Percentiles rank a stretch among this genome's conserved stretches.
phyloP scores from a whole-genome alignment of 805 yeast species.

The Pichia membranifaciens region DNA sequence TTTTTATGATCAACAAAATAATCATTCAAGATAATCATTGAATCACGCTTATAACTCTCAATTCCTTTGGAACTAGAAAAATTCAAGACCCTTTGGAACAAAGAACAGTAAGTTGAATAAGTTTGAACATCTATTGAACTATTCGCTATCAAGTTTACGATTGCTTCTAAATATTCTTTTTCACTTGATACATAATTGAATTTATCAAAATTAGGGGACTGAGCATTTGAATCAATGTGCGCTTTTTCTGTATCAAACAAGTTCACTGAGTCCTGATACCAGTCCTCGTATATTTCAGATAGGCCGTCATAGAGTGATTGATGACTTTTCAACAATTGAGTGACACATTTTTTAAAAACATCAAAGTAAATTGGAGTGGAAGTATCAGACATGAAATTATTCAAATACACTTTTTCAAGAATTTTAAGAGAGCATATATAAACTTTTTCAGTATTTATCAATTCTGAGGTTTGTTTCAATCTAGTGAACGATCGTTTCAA shows the following conservation, averaged over 20 bases:
- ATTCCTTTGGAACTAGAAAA: conserved; percentile 22
- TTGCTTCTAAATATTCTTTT: conserved; percentile 14
- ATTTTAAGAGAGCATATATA: conserved; percentile 42
- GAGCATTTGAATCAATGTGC: conserved; percentile 3
- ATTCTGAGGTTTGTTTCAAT: conserved; percentile 36
- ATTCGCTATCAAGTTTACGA: conserved; percentile 17
- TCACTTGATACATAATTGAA: conserved; percentile 22
- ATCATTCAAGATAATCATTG: conserved; percentile 22
- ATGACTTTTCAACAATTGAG: conserved; percentile 31
- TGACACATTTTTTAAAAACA: conserved; percentile 25
- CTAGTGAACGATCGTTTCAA: conserved; percentile 22
- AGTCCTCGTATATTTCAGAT: conserved; percentile 18
- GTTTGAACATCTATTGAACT: conserved; percentile 21
- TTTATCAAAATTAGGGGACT: conserved; percentile 24
- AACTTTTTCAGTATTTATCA: conserved; percentile 41
- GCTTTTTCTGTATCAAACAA: background rate
- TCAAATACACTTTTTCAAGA: conserved; percentile 39
- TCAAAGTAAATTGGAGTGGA: conserved; percentile 34
- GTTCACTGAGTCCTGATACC: conserved; percentile 16
- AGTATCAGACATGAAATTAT: conserved; percentile 31
- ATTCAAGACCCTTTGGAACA: conserved; percentile 19
- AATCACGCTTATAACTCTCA: conserved; percentile 22
- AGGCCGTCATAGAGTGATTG: conserved; percentile 26
- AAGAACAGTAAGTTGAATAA: conserved; percentile 25
- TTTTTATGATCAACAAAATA: conserved; percentile 23